Percentiles rank a stretch among this genome's conserved stretches.
phyloP scores from a whole-genome alignment of 768 basidiomycete species.

The Phlebiopsis gigantea region DNA sequence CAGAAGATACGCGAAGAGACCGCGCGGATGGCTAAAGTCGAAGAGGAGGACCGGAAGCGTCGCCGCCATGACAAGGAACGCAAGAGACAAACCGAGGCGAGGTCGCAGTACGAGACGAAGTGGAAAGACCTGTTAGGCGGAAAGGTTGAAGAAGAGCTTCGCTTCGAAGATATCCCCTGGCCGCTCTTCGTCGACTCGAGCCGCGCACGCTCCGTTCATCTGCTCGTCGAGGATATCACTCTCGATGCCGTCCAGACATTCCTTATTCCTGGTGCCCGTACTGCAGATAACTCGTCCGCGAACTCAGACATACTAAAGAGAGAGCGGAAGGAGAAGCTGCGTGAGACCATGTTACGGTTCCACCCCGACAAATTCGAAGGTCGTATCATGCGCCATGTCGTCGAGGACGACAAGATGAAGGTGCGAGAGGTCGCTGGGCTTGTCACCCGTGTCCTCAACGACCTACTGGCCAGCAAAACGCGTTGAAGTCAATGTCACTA shows the following conservation, averaged over 20 bases:
- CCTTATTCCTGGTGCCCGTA: conserved; percentile 34
- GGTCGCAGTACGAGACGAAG: conserved; percentile 48
- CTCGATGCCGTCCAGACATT: conserved; percentile 52
- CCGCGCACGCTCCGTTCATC: conserved; percentile 8
- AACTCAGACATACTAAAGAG: conserved; percentile 32
- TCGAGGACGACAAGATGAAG: conserved; percentile 37
- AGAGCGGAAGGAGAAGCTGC: conserved; percentile 52
- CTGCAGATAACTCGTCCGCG: not conserved
- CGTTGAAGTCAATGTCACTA: not conserved
- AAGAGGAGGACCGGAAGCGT: conserved; percentile 46
- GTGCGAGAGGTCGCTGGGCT: conserved; percentile 60
- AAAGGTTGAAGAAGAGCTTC: conserved; percentile 24
- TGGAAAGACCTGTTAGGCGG: conserved; percentile 49
- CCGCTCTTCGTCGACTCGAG: conserved; percentile 35
- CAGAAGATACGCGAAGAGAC: conserved; percentile 52
- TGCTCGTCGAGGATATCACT: conserved; percentile 45
- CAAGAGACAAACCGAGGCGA: conserved; percentile 37
- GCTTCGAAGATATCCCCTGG: conserved; percentile 69
- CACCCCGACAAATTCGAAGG: conserved; percentile 85
- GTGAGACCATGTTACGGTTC: conserved; percentile 67
- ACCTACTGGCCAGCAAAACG: conserved; percentile 34
- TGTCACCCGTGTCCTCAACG: conserved; percentile 56
- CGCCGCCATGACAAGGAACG: conserved; percentile 45
- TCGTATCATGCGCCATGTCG: conserved; percentile 52
- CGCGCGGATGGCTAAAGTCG: conserved; percentile 41